A percentile compares a stretch with the other conserved stretches of the same genome.
Evolutionary conservation across 2,329 filamentous ascomycete species (phyloP).

Genomic region (Fusarium musae): DNA sequence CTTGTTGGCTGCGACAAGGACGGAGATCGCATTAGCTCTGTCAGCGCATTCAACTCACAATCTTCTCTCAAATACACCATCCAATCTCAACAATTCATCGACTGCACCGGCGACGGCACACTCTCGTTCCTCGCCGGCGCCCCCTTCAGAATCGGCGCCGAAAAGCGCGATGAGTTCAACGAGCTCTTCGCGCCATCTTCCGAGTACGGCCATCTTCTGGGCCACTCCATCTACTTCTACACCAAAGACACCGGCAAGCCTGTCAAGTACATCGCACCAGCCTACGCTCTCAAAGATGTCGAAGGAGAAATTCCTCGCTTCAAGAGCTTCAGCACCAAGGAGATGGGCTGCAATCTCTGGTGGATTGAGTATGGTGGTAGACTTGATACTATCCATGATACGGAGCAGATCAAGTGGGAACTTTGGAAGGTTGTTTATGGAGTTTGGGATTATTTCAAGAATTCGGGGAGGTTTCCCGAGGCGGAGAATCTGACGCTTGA

Average conservation of each 20-base stretch:
- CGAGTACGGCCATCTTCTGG: constrained; percentile 15
- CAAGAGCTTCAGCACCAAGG: constrained; percentile 18
- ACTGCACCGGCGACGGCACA: constrained; percentile 17
- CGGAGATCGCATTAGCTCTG: not conserved
- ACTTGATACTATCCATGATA: constrained; percentile 20
- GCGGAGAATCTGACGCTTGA: constrained; percentile 17
- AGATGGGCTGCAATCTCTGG: constrained; percentile 20
- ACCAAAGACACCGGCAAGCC: constrained; percentile 17
- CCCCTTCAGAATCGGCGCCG: constrained; percentile 12
- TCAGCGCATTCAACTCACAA: constrained; percentile 12
- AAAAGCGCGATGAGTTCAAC: constrained; percentile 13
- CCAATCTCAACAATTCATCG: constrained; percentile 13
- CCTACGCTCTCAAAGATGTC: constrained; percentile 10
- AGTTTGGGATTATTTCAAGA: constrained; percentile 26
- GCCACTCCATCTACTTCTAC: constrained; percentile 23
- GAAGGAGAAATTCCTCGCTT: constrained; percentile 11
- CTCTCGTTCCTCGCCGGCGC: constrained; percentile 17
- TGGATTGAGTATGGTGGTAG: constrained; percentile 24
- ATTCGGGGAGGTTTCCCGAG: constrained; percentile 8
- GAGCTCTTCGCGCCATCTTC: constrained; percentile 17
- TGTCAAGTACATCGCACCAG: constrained; percentile 8
- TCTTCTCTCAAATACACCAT: constrained; percentile 3
- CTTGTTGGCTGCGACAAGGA: not conserved
- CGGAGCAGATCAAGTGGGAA: constrained; percentile 20
- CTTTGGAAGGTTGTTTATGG: constrained; percentile 22